Conservation (phyloP, 495 filamentous ascomycete species). For the Chaetomium fimeti region DNA sequence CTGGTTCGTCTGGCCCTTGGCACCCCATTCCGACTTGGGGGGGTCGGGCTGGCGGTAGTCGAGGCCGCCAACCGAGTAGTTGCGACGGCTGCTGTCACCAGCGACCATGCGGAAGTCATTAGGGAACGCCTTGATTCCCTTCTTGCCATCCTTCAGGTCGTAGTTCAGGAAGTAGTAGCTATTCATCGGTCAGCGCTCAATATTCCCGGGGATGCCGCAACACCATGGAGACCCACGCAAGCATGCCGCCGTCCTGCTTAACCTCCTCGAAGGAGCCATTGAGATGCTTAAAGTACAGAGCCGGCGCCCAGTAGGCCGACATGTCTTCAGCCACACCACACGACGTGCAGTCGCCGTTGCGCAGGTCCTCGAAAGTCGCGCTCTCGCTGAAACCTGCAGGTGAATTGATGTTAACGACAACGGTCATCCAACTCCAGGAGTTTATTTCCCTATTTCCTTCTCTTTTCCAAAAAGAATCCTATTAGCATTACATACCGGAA, state of each 20-base stretch:
- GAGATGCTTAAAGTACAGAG: conserved; percentile 60
- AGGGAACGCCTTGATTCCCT: conserved; percentile 68
- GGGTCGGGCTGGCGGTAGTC: conserved; percentile 59
- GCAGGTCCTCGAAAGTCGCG: conserved; percentile 51
- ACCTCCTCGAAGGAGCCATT: conserved; percentile 46
- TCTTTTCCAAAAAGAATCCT: too few species aligned
- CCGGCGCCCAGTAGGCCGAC: conserved; percentile 69
- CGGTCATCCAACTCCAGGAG: neutral
- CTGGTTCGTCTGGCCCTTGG: conserved; percentile 58
- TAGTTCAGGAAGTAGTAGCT: conserved; percentile 72
- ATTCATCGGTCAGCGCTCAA: neutral
- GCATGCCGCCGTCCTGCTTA: conserved; percentile 59
- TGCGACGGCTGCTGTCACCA: conserved; percentile 65
- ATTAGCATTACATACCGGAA: conserved; percentile 41
- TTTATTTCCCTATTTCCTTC: neutral
- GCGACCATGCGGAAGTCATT: conserved; percentile 80
- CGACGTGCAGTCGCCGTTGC: conserved; percentile 58
- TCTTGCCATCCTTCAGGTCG: conserved; percentile 47
- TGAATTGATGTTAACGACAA: conserved; percentile 9
- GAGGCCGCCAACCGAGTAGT: conserved; percentile 60
- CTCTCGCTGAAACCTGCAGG: conserved; percentile 48
- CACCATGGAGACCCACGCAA: conserved; percentile 48
- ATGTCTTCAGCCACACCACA: conserved; percentile 63
- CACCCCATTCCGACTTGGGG: conserved; percentile 67
- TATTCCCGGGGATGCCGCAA: neutral